A percentile compares a stretch with the other conserved stretches of the same genome.
These are phyloP conservation scores for Condylostoma magnum DNA, from an alignment of 169 alveolate genomes.

Conservation along the genomic window DNA sequence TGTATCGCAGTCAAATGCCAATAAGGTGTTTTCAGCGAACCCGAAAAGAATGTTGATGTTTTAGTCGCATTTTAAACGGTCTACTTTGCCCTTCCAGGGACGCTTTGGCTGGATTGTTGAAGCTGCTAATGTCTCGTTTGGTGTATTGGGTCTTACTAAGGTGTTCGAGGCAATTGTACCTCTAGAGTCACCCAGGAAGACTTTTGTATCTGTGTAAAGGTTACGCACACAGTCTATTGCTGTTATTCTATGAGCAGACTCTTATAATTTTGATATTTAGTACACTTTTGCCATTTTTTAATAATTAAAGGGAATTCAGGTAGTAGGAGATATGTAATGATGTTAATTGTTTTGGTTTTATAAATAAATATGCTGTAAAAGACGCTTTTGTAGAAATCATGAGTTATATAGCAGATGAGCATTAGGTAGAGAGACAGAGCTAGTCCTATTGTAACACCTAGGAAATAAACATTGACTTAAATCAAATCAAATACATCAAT, in stretches of 20 bases:
- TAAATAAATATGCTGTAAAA: too few species aligned
- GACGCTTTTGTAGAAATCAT: too few species aligned
- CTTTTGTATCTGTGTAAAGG: too few species aligned
- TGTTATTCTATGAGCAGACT: not conserved
- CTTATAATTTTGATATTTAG: not conserved
- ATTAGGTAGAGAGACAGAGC: too few species aligned
- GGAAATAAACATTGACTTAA: too few species aligned
- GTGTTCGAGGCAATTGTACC: constrained; percentile 4
- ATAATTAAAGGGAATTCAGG: not conserved
- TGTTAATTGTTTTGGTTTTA: too few species aligned
- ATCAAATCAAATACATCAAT: too few species aligned
- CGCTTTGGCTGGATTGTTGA: not conserved
- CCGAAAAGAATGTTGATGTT: not conserved
- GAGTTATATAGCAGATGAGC: too few species aligned
- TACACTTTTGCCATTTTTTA: constrained; percentile 31
- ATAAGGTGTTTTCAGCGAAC: not conserved
- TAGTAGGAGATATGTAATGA: not conserved
- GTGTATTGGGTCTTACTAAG: not conserved
- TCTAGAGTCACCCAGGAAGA: constrained; percentile 26
- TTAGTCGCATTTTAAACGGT: constrained; percentile 10
- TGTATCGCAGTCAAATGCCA: not conserved
- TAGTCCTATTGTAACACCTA: too few species aligned
- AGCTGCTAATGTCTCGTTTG: constrained; percentile 1
- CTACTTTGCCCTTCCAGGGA: constrained; percentile 7
- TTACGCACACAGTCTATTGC: constrained; percentile 4